Conservation (phyloP, 805 yeast genomes). For the Tetrapisispora iriomotensis region DNA sequence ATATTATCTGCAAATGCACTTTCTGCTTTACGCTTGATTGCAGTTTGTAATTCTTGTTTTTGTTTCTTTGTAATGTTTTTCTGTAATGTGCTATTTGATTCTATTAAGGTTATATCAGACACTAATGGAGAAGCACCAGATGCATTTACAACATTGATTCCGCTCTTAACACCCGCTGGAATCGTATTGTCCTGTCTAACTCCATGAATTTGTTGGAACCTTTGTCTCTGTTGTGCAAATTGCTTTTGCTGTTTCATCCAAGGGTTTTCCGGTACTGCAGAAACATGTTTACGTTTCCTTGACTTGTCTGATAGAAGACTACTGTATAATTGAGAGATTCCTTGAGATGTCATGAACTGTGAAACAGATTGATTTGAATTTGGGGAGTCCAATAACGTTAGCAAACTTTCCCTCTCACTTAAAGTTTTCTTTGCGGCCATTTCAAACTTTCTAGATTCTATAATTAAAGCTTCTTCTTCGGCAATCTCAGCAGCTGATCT, state of each 20-base stretch:
- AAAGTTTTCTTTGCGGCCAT: constrained; percentile 84
- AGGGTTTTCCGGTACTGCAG: constrained; percentile 35
- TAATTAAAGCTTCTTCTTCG: constrained; percentile 88
- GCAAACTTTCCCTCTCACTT: constrained; percentile 66
- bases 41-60: constrained; percentile 25
- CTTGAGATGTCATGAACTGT: constrained; percentile 76
- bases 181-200: neutral
- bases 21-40: constrained; percentile 24
- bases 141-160: neutral
- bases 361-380: constrained; percentile 64
- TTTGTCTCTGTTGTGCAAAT: constrained; percentile 30
- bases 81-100: too few species aligned
- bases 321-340: constrained; percentile 76
- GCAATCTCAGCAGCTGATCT: constrained; percentile 96
- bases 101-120: too few species aligned
- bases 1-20: constrained; percentile 28
- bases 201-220: constrained; percentile 24
- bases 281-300: constrained; percentile 39
- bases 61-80: constrained; percentile 25
- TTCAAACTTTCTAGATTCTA: constrained; percentile 88
- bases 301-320: constrained; percentile 62
- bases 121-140: too few species aligned
- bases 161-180: neutral
- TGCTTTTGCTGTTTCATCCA: constrained; percentile 36
- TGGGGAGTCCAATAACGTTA: constrained; percentile 80